Conservation (phyloP, 179 eudicot species). For the Corrigiola litoralis region DNA sequence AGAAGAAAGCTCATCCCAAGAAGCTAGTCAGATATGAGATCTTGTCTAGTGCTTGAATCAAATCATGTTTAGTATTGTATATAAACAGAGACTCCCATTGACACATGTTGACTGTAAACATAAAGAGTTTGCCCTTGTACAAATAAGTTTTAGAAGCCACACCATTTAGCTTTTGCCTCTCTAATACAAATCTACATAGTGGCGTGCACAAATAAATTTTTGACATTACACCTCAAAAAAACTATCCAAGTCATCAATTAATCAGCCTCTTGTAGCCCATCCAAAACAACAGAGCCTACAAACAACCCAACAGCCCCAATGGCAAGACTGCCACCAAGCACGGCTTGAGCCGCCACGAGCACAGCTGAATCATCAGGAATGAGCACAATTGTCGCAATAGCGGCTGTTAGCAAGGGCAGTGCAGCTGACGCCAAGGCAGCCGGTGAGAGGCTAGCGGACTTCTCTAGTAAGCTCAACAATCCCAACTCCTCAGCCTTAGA, state of each 20-base stretch:
- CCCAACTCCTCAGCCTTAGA: slow-evolving; percentile 94
- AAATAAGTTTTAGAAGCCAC: too few relatives aligned
- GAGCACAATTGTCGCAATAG: slow-evolving; percentile 52
- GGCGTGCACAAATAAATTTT: too few relatives aligned
- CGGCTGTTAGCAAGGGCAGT: slow-evolving; percentile 60
- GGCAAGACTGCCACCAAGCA: slow-evolving; percentile 49
- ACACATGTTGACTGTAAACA: too few relatives aligned
- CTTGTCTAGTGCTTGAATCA: too few relatives aligned
- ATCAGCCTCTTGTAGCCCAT: slow-evolving; percentile 82
- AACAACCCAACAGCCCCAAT: slow-evolving; percentile 58
- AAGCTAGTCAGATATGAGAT: too few relatives aligned
- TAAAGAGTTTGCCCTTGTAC: too few relatives aligned
- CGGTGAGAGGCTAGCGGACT: slow-evolving; percentile 51
- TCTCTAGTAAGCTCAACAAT: slow-evolving; percentile 72
- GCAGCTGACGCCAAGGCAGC: slow-evolving; percentile 71
- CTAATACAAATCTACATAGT: too few relatives aligned
- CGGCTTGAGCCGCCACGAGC: slow-evolving; percentile 55
- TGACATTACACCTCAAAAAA: too few relatives aligned
- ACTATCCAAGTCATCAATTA: slow-evolving; percentile 15
- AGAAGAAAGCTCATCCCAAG: too few relatives aligned
- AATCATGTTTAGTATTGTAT: too few relatives aligned
- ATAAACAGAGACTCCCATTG: too few relatives aligned
- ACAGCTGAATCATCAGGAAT: slow-evolving; percentile 72
- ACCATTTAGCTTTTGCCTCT: too few relatives aligned
- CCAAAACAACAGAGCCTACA: slow-evolving; percentile 76